Evolutionary conservation across 2,329 filamentous ascomycete species (phyloP).

Genomic region (Nothophaeocryptopus gaeumannii): DNA sequence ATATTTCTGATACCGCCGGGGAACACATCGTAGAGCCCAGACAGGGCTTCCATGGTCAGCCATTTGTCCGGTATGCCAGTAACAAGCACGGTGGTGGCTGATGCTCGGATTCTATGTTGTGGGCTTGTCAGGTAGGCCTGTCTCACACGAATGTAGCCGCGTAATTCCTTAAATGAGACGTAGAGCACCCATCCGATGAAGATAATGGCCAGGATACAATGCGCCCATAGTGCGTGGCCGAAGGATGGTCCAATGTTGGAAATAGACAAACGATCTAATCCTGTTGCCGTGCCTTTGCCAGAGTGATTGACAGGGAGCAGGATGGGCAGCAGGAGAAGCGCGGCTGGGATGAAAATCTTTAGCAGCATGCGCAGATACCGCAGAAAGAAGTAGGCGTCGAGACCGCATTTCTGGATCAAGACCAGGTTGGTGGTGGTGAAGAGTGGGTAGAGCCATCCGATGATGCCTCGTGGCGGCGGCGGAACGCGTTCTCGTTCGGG

Average conservation of each 20-base stretch:
- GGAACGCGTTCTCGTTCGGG: slow-evolving; percentile 79
- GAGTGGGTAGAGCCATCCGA: slow-evolving; percentile 53
- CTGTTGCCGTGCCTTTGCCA: slow-evolving; percentile 56
- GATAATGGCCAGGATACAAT: slow-evolving; percentile 73
- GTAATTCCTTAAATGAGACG: slow-evolving; percentile 81
- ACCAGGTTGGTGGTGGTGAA: slow-evolving; percentile 74
- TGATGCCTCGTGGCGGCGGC: slow-evolving; percentile 61
- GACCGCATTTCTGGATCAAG: slow-evolving; percentile 89
- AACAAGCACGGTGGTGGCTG: slow-evolving; percentile 91
- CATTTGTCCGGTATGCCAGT: slow-evolving; percentile 87
- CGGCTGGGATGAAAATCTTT: slow-evolving; percentile 86
- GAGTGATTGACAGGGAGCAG: slow-evolving; percentile 82
- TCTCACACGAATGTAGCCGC: slow-evolving; percentile 85
- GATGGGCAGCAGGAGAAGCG: slow-evolving; percentile 74
- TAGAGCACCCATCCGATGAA: slow-evolving; percentile 82
- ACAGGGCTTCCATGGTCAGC: slow-evolving; percentile 77
- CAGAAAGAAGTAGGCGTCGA: slow-evolving; percentile 97
- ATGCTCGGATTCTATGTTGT: slow-evolving; percentile 87
- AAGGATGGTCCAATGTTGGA: slow-evolving; percentile 73
- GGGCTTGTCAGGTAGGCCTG: slow-evolving; percentile 94
- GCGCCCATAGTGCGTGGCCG: slow-evolving; percentile 70
- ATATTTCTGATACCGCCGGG: slow-evolving; percentile 93
- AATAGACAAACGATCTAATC: slow-evolving; percentile 81
- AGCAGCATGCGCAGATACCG: slow-evolving; percentile 83
- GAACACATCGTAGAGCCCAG: slow-evolving; percentile 88